phyloP scores from a whole-genome alignment of 2,329 filamentous ascomycete species.

The Fusarium gaditjirri region DNA sequence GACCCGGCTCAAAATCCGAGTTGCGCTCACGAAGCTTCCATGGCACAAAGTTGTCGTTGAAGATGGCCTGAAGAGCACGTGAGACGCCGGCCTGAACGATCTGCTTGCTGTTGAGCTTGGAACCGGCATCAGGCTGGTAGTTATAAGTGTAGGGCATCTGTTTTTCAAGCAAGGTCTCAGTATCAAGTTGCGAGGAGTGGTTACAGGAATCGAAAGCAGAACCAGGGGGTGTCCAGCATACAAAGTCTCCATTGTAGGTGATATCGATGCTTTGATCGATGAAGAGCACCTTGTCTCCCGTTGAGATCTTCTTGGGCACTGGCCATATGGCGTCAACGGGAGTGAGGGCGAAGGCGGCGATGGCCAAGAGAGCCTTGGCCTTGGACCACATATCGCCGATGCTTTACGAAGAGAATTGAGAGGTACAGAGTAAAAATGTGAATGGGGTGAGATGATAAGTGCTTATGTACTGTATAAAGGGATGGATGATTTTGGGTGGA shows the following conservation, averaged over 20 bases:
- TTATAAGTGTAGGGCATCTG: constrained; percentile 62
- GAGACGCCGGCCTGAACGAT: constrained; percentile 67
- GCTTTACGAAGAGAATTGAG: neutral
- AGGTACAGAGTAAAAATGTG: neutral
- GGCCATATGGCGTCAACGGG: constrained; percentile 68
- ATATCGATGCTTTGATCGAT: constrained; percentile 63
- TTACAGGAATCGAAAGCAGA: constrained; percentile 39
- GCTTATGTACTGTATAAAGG: constrained; percentile 6
- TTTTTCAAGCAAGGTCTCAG: constrained; percentile 49
- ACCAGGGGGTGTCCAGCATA: constrained; percentile 58
- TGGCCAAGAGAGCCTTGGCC: constrained; percentile 48
- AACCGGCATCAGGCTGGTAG: constrained; percentile 53
- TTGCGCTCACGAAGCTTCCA: constrained; percentile 80
- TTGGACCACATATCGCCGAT: constrained; percentile 44
- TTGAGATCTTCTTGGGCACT: constrained; percentile 60
- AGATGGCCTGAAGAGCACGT: constrained; percentile 72
- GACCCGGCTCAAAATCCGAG: constrained; percentile 71
- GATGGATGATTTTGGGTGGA: constrained; percentile 1
- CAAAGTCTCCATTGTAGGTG: constrained; percentile 67
- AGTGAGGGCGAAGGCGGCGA: constrained; percentile 53
- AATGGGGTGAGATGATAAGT: neutral
- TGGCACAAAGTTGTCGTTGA: constrained; percentile 75
- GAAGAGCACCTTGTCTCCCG: constrained; percentile 64
- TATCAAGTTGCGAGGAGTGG: constrained; percentile 25
- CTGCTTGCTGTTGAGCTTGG: constrained; percentile 59